phyloP scores from a whole-genome alignment of 169 alveolate species.

The Plasmodium vinckei region DNA sequence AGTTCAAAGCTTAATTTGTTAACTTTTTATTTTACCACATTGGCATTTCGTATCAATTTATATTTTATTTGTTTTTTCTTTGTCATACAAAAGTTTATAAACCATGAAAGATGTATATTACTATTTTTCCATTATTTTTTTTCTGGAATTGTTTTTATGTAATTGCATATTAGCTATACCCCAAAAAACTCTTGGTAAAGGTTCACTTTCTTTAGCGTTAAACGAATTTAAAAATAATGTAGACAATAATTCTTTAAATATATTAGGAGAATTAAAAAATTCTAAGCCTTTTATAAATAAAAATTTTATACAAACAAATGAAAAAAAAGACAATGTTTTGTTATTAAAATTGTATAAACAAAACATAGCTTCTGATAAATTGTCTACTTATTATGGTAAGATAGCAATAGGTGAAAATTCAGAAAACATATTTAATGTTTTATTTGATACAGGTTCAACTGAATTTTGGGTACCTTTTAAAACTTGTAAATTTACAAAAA shows the following conservation, averaged over 20 bases:
- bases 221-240: too few species aligned
- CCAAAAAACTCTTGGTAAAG: too few species aligned
- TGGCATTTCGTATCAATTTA: too few species aligned
- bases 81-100: too few species aligned
- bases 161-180: too few species aligned
- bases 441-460: conserved; percentile 88
- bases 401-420: conserved; percentile 68
- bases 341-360: conserved; percentile 59
- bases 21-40: too few species aligned
- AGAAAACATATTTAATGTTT: conserved; percentile 78
- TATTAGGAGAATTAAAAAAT: not conserved
- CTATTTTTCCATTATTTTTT: too few species aligned
- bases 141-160: too few species aligned
- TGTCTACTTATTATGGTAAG: conserved; percentile 73
- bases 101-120: too few species aligned
- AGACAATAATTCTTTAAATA: not conserved
- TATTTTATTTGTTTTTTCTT: too few species aligned
- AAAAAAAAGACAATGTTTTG: conserved; percentile 15
- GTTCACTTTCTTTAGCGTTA: too few species aligned
- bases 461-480: conserved; percentile 86
- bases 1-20: too few species aligned
- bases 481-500: conserved; percentile 31
- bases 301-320: conserved; percentile 8
- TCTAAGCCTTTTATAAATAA: not conserved
- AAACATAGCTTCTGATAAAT: conserved; percentile 35